Evolutionary conservation across 768 basidiomycete genomes (phyloP).

Genomic region (Glaciozyma antarctica): DNA sequence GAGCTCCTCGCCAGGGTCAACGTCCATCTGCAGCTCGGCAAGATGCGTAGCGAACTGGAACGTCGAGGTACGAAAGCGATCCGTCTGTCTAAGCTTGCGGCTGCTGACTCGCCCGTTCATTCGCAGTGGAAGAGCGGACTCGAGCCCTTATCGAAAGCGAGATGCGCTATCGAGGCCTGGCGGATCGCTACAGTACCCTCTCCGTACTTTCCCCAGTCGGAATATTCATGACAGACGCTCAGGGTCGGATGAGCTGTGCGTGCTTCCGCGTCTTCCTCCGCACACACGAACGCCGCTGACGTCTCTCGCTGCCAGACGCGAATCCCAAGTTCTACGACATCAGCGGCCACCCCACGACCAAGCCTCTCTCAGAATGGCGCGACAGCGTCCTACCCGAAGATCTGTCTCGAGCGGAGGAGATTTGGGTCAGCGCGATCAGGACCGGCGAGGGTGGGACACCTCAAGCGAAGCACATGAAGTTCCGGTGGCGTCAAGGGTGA

Average conservation of each 20-base stretch:
- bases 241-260: not conserved
- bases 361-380: slow-evolving; percentile 12
- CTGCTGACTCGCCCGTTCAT: not conserved
- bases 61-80: not conserved
- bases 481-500: not conserved
- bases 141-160: slow-evolving; percentile 28
- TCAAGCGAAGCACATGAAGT: not conserved
- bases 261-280: not conserved
- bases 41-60: slow-evolving; percentile 16
- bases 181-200: slow-evolving; percentile 23
- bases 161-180: slow-evolving; percentile 21
- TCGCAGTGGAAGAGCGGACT: slow-evolving; percentile 26
- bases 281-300: not conserved
- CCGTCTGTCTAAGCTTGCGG: too few relatives aligned
- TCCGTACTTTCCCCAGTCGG: slow-evolving; percentile 26
- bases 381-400: slow-evolving; percentile 15
- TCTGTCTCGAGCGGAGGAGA: not conserved
- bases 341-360: not conserved
- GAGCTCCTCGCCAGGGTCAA: slow-evolving; percentile 27
- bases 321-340: slow-evolving; percentile 26
- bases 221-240: not conserved
- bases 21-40: slow-evolving; percentile 28
- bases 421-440: not conserved
- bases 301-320: not conserved
- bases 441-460: not conserved